A percentile compares a stretch with the other conserved stretches of the same genome.
These are phyloP conservation scores for Cordyceps cicadae DNA, from an alignment of 2,329 filamentous ascomycete species.

Conservation along the genomic window DNA sequence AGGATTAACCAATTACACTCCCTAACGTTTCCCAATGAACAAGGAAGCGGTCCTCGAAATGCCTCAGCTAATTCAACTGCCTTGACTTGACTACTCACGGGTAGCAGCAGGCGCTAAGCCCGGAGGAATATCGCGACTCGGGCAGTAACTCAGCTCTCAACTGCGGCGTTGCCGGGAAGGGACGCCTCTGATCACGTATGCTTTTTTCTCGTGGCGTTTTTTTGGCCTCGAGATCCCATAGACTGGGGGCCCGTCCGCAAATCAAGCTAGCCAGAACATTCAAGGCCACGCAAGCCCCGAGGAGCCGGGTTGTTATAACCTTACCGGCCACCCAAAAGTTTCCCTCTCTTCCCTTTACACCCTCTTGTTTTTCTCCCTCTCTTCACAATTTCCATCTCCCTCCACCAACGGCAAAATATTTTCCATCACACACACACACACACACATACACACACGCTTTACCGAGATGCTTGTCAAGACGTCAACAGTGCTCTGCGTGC, in stretches of 20 bases:
- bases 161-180: background rate
- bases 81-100: too few species aligned
- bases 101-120: background rate
- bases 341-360: background rate
- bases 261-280: background rate
- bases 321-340: background rate
- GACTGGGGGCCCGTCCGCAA: background rate
- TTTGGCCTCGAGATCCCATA: background rate
- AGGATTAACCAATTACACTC: background rate
- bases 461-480: background rate
- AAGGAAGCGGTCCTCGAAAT: background rate
- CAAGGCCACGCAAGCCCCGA: background rate
- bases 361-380: too few species aligned
- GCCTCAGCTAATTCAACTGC: background rate
- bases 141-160: background rate
- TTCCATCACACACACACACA: background rate
- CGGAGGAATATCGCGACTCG: background rate
- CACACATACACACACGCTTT: too few species aligned
- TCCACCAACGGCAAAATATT: background rate
- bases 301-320: background rate
- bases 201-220: background rate
- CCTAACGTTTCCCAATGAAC: background rate
- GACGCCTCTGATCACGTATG: background rate
- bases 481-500: background rate
- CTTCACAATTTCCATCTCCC: too few species aligned